Conservation (phyloP, 805 yeast species). For the Ascoidea asiatica region DNA sequence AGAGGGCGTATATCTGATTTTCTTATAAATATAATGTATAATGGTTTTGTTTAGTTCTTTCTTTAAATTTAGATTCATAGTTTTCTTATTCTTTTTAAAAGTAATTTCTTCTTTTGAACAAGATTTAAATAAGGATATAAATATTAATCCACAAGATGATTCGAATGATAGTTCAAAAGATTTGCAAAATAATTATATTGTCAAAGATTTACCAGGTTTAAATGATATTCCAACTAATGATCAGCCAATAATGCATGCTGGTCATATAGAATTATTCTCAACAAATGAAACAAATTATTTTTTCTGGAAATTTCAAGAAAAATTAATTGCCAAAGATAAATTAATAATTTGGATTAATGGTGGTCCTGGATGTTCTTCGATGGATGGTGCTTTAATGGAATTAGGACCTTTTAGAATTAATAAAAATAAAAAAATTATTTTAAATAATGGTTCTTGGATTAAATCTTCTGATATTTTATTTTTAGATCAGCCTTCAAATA, state of each 20-base stretch:
- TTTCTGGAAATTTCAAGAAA: slow-evolving; percentile 53
- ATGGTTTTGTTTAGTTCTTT: too few relatives aligned
- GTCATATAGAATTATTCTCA: slow-evolving; percentile 45
- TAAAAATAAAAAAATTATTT: slow-evolving; percentile 27
- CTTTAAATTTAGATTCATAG: too few relatives aligned
- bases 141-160: too few relatives aligned
- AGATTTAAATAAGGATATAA: too few relatives aligned
- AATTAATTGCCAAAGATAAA: slow-evolving; percentile 19
- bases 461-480: slow-evolving; percentile 65
- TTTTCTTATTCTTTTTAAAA: too few relatives aligned
- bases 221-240: slow-evolving; percentile 1
- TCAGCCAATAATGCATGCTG: slow-evolving; percentile 36
- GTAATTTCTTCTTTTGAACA: too few relatives aligned
- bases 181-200: slow-evolving; percentile 3
- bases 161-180: too few relatives aligned
- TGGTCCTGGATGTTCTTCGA: slow-evolving; percentile 96
- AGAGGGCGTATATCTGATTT: too few relatives aligned
- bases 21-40: too few relatives aligned
- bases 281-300: slow-evolving; percentile 48
- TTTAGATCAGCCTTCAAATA: slow-evolving; percentile 91
- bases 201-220: slow-evolving; percentile 7
- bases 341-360: slow-evolving; percentile 88
- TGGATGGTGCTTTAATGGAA: slow-evolving; percentile 95
- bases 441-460: slow-evolving; percentile 76
- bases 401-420: slow-evolving; percentile 73